A percentile compares a stretch with the other conserved stretches of the same genome.
phyloP scores from a whole-genome alignment of 345 rosid genomes.

The Populus davidiana region DNA sequence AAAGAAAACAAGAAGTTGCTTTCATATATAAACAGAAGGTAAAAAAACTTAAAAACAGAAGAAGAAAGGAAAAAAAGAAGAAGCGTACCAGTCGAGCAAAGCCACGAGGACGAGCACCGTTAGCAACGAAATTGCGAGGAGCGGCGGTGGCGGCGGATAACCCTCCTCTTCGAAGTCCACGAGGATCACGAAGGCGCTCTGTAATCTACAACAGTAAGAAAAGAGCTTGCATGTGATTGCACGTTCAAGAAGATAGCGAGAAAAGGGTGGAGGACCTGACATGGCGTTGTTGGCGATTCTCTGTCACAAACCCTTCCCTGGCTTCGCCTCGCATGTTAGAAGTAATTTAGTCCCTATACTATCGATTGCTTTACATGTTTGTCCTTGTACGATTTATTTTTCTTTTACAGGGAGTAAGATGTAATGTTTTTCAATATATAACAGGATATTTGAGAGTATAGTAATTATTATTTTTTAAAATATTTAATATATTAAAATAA shows the following conservation, averaged over 20 bases:
- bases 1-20: neutral
- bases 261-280: constrained; percentile 18
- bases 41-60: neutral
- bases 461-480: no score
- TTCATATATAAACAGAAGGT: neutral
- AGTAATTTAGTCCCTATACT: no score
- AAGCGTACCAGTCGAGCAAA: constrained; percentile 55
- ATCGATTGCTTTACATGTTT: no score
- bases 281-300: constrained; percentile 77
- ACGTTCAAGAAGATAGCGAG: no score
- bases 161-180: constrained; percentile 89
- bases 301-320: neutral
- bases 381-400: no score
- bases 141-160: constrained; percentile 44
- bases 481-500: no score
- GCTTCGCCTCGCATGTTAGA: no score
- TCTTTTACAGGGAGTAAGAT: no score
- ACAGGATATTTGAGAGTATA: no score
- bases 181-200: constrained; percentile 89
- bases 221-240: neutral
- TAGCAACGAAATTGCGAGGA: constrained; percentile 57
- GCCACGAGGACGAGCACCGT: constrained; percentile 60
- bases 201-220: constrained; percentile 47
- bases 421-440: no score
- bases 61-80: neutral